These are phyloP conservation scores for Aspergillus latus DNA, from an alignment of 2,329 filamentous ascomycete genomes.

Conservation along the genomic window DNA sequence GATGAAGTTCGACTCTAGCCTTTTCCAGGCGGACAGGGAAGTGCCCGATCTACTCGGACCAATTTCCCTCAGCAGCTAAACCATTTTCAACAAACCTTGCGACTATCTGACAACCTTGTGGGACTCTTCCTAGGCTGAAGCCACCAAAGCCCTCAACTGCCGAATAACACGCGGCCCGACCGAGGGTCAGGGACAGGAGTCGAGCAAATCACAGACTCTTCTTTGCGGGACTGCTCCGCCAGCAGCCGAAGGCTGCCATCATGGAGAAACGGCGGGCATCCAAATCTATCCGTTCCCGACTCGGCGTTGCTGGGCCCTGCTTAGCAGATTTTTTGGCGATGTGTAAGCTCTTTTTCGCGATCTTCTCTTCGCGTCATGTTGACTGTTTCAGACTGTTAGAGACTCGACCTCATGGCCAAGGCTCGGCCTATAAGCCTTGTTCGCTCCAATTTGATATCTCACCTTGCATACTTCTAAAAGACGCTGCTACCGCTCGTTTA, in stretches of 20 bases:
- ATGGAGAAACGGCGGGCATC: conserved; percentile 2
- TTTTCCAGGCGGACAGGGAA: not conserved
- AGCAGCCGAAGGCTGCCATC: not conserved
- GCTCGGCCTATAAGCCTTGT: not conserved
- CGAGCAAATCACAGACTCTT: conserved; percentile 9
- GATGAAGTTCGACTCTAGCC: not conserved
- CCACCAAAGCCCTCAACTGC: not conserved
- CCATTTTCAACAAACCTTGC: conserved; percentile 9
- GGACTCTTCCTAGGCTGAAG: not conserved
- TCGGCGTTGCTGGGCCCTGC: not conserved
- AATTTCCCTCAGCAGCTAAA: conserved; percentile 2
- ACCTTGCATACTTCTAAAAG: not conserved
- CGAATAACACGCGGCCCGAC: conserved; percentile 12
- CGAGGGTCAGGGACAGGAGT: not conserved
- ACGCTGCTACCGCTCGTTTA: not conserved
- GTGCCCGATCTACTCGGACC: conserved; percentile 1
- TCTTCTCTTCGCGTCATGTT: not conserved
- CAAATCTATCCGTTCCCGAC: conserved; percentile 12
- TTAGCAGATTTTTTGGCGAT: conserved; percentile 4
- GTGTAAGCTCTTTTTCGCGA: not conserved
- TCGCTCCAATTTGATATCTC: conserved; percentile 2
- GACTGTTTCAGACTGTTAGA: conserved; percentile 1
- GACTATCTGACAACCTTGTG: conserved; percentile 3
- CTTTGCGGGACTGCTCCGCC: conserved; percentile 2
- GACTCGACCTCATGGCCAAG: not conserved